phyloP scores from a whole-genome alignment of 75 land plant species.

The Pinus albicaulis region DNA sequence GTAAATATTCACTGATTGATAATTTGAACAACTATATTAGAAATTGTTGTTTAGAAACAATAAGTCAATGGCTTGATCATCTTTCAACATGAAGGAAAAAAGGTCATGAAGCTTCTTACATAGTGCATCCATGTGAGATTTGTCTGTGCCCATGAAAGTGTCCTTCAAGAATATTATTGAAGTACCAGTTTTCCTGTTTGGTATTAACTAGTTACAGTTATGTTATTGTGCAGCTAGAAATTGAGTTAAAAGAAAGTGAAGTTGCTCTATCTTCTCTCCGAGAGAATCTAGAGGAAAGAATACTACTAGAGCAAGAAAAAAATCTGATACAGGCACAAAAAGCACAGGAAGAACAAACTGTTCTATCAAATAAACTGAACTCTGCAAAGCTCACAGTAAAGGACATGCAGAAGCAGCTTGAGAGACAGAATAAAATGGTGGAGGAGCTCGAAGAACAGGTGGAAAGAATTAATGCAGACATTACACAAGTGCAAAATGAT shows the following conservation, averaged over 20 bases:
- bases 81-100: neutral
- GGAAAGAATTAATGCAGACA: conserved; percentile 25
- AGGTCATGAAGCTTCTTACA: neutral
- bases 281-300: conserved; percentile 32
- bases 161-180: neutral
- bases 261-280: conserved; percentile 23
- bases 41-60: neutral
- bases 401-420: conserved; percentile 42
- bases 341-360: conserved; percentile 50
- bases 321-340: conserved; percentile 33
- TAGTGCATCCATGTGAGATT: neutral
- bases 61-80: neutral
- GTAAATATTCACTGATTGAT: neutral
- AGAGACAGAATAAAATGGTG: conserved; percentile 28
- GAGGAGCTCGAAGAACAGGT: conserved; percentile 42
- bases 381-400: conserved; percentile 32
- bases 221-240: conserved; percentile 30
- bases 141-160: neutral
- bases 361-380: conserved; percentile 41
- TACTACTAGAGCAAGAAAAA: conserved; percentile 52
- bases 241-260: conserved; percentile 38
- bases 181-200: conserved; percentile 9
- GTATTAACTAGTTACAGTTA: neutral
- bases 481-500: conserved; percentile 32
- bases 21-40: neutral